These are phyloP conservation scores for Trichoderma breve DNA, from an alignment of 2,329 filamentous ascomycete species.

Conservation along the genomic window DNA sequence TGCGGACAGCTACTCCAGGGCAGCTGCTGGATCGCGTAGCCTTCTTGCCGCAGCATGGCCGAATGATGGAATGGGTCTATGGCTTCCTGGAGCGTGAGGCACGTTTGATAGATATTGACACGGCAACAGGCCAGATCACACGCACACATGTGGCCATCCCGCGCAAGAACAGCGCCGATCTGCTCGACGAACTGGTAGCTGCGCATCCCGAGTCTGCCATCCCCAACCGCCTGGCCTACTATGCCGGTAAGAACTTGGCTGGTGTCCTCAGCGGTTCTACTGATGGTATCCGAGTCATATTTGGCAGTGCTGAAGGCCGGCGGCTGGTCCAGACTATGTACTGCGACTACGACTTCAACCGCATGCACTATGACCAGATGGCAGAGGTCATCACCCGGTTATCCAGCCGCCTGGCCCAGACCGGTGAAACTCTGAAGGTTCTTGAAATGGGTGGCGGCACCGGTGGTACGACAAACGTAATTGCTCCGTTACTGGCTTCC, in stretches of 20 bases:
- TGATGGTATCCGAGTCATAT: conserved; percentile 40
- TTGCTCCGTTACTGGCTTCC: conserved; percentile 30
- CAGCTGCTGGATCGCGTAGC: neutral
- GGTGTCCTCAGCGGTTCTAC: conserved; percentile 33
- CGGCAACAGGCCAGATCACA: neutral
- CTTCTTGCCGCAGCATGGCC: neutral
- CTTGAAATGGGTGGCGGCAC: conserved; percentile 30
- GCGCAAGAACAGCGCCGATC: neutral
- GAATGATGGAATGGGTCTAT: neutral
- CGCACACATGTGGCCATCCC: neutral
- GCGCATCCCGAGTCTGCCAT: neutral
- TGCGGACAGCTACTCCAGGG: neutral
- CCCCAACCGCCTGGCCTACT: conserved; percentile 24
- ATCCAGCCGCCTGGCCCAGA: neutral
- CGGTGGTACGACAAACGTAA: conserved; percentile 34
- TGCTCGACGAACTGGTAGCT: neutral
- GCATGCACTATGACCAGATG: conserved; percentile 35
- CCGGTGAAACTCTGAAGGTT: conserved; percentile 28
- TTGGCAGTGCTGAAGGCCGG: conserved; percentile 36
- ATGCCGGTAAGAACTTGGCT: conserved; percentile 30
- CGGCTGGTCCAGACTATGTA: conserved; percentile 38
- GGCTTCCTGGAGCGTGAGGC: neutral
- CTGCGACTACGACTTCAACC: conserved; percentile 36
- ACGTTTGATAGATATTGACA: neutral
- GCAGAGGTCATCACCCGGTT: conserved; percentile 30